phyloP scores from a whole-genome alignment of 1,284 basidiomycete genomes.

The Cerrena zonata region DNA sequence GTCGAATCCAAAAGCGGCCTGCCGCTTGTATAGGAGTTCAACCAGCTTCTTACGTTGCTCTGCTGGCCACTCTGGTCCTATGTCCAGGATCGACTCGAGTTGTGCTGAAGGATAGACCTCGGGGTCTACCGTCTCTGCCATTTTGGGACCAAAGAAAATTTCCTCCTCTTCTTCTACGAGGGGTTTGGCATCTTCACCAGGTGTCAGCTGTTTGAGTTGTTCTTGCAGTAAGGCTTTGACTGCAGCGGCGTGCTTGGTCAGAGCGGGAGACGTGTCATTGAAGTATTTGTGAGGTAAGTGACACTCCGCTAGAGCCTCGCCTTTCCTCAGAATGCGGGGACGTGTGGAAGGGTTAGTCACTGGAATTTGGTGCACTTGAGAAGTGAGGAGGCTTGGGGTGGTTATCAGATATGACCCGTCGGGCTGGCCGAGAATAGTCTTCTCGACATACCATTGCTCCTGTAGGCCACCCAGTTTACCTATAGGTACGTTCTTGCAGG shows the following conservation, averaged over 20 bases:
- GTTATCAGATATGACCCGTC: not conserved
- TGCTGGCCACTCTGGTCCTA: constrained; percentile 2
- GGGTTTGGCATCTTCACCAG: too few species aligned
- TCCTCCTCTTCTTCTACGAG: too few species aligned
- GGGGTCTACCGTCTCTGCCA: constrained; percentile 1
- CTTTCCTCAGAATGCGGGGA: not conserved
- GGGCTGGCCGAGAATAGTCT: not conserved
- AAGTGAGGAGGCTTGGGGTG: not conserved
- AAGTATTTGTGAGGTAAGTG: not conserved
- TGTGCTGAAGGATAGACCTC: not conserved
- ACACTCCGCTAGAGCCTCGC: not conserved
- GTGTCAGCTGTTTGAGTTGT: too few species aligned
- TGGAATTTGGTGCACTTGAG: not conserved
- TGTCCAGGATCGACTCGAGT: constrained; percentile 4
- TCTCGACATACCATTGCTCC: constrained; percentile 1
- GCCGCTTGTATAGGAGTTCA: not conserved
- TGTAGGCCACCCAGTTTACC: too few species aligned
- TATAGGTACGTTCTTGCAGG: too few species aligned
- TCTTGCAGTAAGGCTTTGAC: constrained; percentile 29
- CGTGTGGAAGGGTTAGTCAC: not conserved
- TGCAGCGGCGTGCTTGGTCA: constrained; percentile 15
- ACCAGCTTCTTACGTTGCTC: not conserved
- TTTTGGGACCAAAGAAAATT: constrained; percentile 9
- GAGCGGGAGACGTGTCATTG: not conserved
- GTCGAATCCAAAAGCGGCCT: too few species aligned